Base-by-base conservation (phyloP, 208 protist species). In the Wallacemonas sp. region DNA sequence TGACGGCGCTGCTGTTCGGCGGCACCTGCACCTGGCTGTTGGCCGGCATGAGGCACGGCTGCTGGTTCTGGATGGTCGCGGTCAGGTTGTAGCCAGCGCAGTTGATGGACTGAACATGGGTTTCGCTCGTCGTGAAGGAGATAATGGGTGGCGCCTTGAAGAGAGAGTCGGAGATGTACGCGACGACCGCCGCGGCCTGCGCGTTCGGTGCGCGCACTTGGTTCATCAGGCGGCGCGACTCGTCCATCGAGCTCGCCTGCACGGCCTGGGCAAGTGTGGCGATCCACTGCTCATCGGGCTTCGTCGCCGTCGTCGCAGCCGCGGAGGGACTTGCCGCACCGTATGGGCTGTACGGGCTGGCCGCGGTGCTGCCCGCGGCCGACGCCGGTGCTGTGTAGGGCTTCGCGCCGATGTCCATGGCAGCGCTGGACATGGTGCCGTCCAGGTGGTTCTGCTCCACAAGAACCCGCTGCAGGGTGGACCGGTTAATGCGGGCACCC, bases 91-190 rank as follows among this genome's bases (percentile, higher is more conserved):
- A 85, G 38, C 86, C 86, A 2, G 77, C 34, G 57, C 86, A 92
- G 62, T 85, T 78, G 55, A 92, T 76, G 48, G 74, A 43, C 38
- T 65, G 70, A 19, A 92, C 43, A 0, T 52, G 61, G 52, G 77
- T 76, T 30, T 33, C 62, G 4, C 43, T 33, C 11, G 69, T 63
- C 39, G 43, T 72, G 61, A 94, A 90, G 34, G 77, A 74, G 61
- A 94, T 82, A 27, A 60, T 75, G 0, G 88, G 82, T n/a, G 82
- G 74, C 24, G 69, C 67, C 34, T 65, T 69, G 30, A 81, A 81
- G 23, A 94, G 74, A 33, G 81, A 52, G 14, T 90, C 85, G 3
- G 72, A 72, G 24, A 91, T 69, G 44, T 88, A 94, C 47, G 65
- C 63, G 26, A 87, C 54, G 46, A 94, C 73, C 14, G 74, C 68